These are phyloP conservation scores for Boletus eberwhitei DNA, from an alignment of 768 basidiomycete species.

Conservation along the genomic window DNA sequence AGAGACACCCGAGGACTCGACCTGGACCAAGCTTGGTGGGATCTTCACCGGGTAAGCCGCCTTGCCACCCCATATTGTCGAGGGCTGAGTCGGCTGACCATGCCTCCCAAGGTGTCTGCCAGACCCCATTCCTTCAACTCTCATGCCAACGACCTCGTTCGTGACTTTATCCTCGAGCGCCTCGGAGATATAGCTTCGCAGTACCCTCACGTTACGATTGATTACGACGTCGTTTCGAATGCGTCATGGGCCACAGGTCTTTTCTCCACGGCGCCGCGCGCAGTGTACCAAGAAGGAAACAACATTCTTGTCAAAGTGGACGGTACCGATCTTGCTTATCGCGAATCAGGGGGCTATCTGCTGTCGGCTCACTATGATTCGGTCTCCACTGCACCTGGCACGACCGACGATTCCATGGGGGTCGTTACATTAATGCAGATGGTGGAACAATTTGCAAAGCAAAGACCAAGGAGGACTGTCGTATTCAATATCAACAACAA, in stretches of 20 bases:
- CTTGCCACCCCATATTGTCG: not conserved
- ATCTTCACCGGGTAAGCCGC: conserved; percentile 49
- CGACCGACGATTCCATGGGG: conserved; percentile 78
- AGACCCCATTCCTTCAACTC: conserved; percentile 78
- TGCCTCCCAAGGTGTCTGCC: conserved; percentile 48
- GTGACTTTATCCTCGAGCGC: conserved; percentile 54
- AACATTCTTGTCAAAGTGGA: conserved; percentile 67
- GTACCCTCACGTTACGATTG: conserved; percentile 46
- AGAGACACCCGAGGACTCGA: conserved; percentile 43
- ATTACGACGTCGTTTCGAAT: conserved; percentile 49
- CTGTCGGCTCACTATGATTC: conserved; percentile 85
- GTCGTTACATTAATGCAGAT: conserved; percentile 64
- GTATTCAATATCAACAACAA: conserved; percentile 87
- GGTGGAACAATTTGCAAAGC: conserved; percentile 49
- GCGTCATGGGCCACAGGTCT: conserved; percentile 40
- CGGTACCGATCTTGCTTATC: conserved; percentile 40
- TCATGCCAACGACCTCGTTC: conserved; percentile 69
- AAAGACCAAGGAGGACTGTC: conserved; percentile 55
- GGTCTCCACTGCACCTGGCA: conserved; percentile 70
- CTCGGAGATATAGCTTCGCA: conserved; percentile 44
- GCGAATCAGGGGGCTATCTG: conserved; percentile 46
- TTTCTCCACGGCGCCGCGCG: conserved; percentile 16
- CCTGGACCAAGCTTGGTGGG: conserved; percentile 52
- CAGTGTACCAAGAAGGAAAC: conserved; percentile 60
- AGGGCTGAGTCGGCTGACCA: not conserved